A percentile compares a stretch with the other conserved stretches of the same genome.
Conservation (phyloP, 2,329 filamentous ascomycete genomes). For the Trichoderma harzianum region DNA sequence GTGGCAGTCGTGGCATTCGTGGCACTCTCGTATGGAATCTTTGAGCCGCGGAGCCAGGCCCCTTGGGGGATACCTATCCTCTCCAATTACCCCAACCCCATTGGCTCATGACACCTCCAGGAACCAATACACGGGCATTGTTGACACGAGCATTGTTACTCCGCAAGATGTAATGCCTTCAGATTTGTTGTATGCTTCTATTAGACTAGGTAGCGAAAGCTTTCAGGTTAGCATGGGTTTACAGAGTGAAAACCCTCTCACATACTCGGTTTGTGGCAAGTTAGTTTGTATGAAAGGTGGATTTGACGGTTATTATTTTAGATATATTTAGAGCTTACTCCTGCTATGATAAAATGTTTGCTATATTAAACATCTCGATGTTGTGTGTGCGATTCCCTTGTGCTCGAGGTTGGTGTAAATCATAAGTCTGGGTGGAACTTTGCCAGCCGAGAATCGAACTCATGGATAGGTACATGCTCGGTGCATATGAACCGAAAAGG, state of each 20-base stretch:
- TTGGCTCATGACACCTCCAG: not conserved
- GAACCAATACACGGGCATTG: not conserved
- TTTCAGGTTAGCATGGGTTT: fast-evolving
- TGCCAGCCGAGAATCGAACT: no score
- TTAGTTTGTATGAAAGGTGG: not conserved
- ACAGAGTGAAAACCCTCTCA: not conserved
- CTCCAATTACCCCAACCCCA: no score
- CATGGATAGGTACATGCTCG: not conserved
- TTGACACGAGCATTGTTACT: not conserved
- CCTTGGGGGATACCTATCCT: no score
- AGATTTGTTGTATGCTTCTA: not conserved
- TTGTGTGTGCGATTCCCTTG: not conserved
- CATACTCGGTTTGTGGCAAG: not conserved
- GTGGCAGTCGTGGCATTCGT: no score
- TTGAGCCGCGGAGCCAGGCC: no score
- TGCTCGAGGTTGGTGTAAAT: not conserved
- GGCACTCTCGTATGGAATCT: no score
- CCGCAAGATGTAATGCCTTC: not conserved
- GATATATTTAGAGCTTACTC: not conserved
- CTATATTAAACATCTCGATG: not conserved
- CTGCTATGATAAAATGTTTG: not conserved
- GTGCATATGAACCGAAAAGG: not conserved
- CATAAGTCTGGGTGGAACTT: not conserved
- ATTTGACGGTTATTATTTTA: no score
- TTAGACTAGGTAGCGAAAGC: not conserved